phyloP scores from a whole-genome alignment of 2,329 filamentous ascomycete species.

The Exophiala oligosperma region DNA sequence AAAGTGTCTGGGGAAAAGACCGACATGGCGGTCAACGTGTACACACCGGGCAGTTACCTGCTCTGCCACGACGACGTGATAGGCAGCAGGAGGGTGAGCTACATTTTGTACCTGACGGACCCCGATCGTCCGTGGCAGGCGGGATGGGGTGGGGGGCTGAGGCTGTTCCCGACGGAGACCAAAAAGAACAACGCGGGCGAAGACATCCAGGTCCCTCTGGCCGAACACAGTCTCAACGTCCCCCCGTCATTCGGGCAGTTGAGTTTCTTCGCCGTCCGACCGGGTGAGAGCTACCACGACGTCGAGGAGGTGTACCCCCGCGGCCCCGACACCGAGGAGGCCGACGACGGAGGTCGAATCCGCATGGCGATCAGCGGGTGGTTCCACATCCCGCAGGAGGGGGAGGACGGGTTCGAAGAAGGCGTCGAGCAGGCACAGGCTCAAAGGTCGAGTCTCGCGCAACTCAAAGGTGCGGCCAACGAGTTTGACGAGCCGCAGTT shows the following conservation, averaged over 20 bases:
- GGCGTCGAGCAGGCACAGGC: constrained; percentile 87
- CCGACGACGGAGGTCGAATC: constrained; percentile 57
- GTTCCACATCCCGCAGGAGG: constrained; percentile 96
- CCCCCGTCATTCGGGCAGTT: constrained; percentile 97
- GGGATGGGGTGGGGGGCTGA: constrained; percentile 88
- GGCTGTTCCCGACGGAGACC: constrained; percentile 74
- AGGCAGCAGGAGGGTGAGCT: constrained; percentile 91
- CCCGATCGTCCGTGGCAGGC: constrained; percentile 87
- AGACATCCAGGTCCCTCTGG: constrained; percentile 74
- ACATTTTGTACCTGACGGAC: constrained; percentile 93
- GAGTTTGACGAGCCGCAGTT: constrained; percentile 80
- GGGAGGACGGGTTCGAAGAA: constrained; percentile 86
- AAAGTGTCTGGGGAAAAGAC: constrained; percentile 90
- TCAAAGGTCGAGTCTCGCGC: constrained; percentile 85
- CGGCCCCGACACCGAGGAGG: constrained; percentile 57
- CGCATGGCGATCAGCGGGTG: constrained; percentile 98
- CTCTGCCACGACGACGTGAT: constrained; percentile 99
- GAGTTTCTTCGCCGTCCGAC: constrained; percentile 96
- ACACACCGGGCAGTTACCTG: constrained; percentile 92
- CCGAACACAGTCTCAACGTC: constrained; percentile 78
- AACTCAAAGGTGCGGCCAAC: constrained; percentile 80
- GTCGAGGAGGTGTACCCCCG: constrained; percentile 91
- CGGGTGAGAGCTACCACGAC: constrained; percentile 98
- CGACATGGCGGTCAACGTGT: constrained; percentile 99
- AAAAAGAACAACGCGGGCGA: constrained; percentile 68